Percentiles rank a stretch among this genome's conserved stretches.
These are phyloP conservation scores for Gnaphalium uliginosum DNA, from an alignment of 129 eudicot species.

Conservation along the genomic window DNA sequence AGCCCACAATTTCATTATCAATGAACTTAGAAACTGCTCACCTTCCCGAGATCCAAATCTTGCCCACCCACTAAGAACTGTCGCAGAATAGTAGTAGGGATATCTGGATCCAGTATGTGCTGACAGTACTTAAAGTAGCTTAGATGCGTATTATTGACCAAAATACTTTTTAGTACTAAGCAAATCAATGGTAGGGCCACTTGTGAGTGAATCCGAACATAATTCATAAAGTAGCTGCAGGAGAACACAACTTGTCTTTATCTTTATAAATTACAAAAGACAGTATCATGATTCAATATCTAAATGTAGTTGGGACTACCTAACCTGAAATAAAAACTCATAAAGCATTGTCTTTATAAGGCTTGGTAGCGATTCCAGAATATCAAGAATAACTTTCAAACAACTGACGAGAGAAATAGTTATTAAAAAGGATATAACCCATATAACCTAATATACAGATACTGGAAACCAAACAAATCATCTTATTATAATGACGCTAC, in stretches of 20 bases:
- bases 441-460: too few relatives aligned
- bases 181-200: constrained; percentile 23
- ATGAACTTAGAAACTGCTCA: constrained; percentile 22
- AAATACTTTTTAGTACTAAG: constrained; percentile 71
- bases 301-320: neutral
- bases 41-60: constrained; percentile 80
- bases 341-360: too few relatives aligned
- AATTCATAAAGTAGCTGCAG: constrained; percentile 89
- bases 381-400: too few relatives aligned
- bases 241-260: constrained; percentile 7
- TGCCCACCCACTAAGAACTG: constrained; percentile 63
- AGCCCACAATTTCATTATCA: constrained; percentile 9
- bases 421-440: too few relatives aligned
- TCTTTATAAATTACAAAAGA: too few relatives aligned
- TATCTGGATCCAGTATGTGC: constrained; percentile 90
- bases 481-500: too few relatives aligned
- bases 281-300: neutral
- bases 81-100: constrained; percentile 74
- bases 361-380: too few relatives aligned
- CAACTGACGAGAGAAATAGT: too few relatives aligned
- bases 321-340: too few relatives aligned
- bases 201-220: constrained; percentile 75
- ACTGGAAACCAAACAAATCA: too few relatives aligned
- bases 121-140: constrained; percentile 93
- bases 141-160: constrained; percentile 88